A percentile compares a stretch with the other conserved stretches of the same genome.
Evolutionary conservation across 495 filamentous ascomycete genomes (phyloP).

Genomic region (Neurospora tetrasperma): DNA sequence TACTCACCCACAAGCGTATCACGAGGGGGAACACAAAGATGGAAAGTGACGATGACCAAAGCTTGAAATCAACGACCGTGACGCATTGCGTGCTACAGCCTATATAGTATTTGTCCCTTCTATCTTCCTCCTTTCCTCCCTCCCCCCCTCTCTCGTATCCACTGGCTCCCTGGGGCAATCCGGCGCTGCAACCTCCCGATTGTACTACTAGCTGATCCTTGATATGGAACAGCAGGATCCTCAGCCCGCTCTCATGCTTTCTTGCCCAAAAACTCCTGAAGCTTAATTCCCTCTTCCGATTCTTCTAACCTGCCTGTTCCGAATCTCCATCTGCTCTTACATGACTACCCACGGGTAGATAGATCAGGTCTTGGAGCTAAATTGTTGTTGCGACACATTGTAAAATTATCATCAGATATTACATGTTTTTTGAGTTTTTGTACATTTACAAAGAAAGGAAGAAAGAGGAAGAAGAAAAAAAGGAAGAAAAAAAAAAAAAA

Average conservation of each 20-base stretch:
- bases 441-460: neutral
- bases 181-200: neutral
- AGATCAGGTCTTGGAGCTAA: neutral
- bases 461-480: neutral
- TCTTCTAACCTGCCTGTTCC: neutral
- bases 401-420: neutral
- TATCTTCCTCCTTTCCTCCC: neutral
- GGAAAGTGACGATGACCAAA: neutral
- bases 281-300: neutral
- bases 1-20: neutral
- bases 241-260: neutral
- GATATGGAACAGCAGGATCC: neutral
- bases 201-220: neutral
- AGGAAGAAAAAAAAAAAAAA: neutral
- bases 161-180: neutral
- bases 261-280: neutral
- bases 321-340: neutral
- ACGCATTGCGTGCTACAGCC: neutral
- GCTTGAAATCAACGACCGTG: neutral
- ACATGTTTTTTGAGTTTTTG: neutral
- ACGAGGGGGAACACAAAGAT: neutral
- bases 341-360: neutral
- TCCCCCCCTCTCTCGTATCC: neutral
- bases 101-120: neutral
- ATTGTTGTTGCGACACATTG: neutral